Evolutionary conservation across 2,329 filamentous ascomycete genomes (phyloP), one percentile per base, ranked within the genome.

Genomic region (Neophaeococcomyces mojaviensis): DNA sequence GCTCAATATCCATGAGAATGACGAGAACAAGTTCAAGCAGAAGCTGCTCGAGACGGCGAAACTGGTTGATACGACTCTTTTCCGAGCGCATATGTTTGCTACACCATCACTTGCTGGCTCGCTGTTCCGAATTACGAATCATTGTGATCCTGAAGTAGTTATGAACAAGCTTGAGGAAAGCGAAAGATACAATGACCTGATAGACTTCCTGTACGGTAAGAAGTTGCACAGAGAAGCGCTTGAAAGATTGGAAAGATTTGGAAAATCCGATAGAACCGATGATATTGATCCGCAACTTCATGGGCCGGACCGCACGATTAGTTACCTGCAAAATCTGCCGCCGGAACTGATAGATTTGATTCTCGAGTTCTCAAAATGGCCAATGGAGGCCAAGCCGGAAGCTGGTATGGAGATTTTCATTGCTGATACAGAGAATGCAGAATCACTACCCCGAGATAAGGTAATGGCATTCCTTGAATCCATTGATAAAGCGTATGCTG

Each of bases 171-270:
- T 98, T 3, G 81, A 95, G 49, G 87, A 95, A 62, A 87, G 83
- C 33, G 86, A 86, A 48, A 81, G 89, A 26, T 96, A 94, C 65
- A 90, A 84, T 42, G 90, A 97, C 66, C 72, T 98, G 1, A 88
- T 98, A n/a, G 90, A 97, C 63, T 98, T 98, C 61, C 82, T 97
- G 55, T 88, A 94, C 58, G 92, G 92, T 52, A 98, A 98, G 69
- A 89, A 84, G 63, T 75, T 97, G 33, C 92, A 98, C 65, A 80
- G 83, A 15, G 82, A 94, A 59, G 90, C 92, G 0, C 69, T 98
- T 15, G 84, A 88, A 54, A 69, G 96, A 24, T 74, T 98, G 1
- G 78, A 79, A 55, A 84, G 82, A 52, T 96, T 96, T 56, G 90
- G 90, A 15, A 77, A 77, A 22, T 72, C 75, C 2, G 62, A 68